A percentile compares a stretch with the other conserved stretches of the same genome.
These are phyloP conservation scores for Penicillium coffeae DNA, from an alignment of 495 filamentous ascomycete species.

Conservation along the genomic window DNA sequence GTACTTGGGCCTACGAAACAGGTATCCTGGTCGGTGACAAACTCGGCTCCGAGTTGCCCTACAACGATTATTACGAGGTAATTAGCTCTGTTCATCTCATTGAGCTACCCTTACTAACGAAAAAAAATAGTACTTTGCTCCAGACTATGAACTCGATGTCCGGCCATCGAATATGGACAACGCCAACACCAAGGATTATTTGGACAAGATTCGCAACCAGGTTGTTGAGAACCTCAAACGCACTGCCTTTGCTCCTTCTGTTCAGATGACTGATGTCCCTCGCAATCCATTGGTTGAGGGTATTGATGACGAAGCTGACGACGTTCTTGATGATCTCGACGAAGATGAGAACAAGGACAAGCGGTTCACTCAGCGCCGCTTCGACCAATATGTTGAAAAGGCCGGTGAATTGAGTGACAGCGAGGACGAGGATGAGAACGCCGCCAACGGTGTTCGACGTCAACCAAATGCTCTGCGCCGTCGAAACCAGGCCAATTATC, in stretches of 20 bases:
- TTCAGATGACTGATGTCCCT: conserved; percentile 94
- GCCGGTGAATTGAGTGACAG: conserved; percentile 77
- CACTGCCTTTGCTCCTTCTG: conserved; percentile 83
- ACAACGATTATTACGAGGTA: conserved; percentile 98
- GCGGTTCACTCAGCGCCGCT: conserved; percentile 75
- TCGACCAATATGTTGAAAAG: conserved; percentile 72
- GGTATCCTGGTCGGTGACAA: conserved; percentile 80
- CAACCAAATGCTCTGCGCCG: conserved; percentile 58
- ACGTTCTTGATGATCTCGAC: conserved; percentile 81
- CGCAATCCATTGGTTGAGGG: conserved; percentile 62
- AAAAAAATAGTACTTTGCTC: conserved; percentile 78
- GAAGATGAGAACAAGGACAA: conserved; percentile 87
- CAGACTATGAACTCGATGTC: conserved; percentile 94
- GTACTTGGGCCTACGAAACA: conserved; percentile 97
- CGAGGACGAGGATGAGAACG: conserved; percentile 83
- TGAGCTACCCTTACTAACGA: conserved; percentile 10
- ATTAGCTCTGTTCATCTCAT: conserved; percentile 12
- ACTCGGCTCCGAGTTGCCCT: conserved; percentile 80
- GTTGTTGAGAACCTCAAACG: conserved; percentile 91
- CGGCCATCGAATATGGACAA: conserved; percentile 99
- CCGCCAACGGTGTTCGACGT: conserved; percentile 63
- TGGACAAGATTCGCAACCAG: conserved; percentile 89
- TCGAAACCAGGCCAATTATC: conserved; percentile 68
- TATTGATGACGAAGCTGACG: conserved; percentile 80
- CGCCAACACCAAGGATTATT: conserved; percentile 88